Conservation (phyloP, 192 early-diverging fungal genomes). For the Phlyctochytrium planicorne region DNA sequence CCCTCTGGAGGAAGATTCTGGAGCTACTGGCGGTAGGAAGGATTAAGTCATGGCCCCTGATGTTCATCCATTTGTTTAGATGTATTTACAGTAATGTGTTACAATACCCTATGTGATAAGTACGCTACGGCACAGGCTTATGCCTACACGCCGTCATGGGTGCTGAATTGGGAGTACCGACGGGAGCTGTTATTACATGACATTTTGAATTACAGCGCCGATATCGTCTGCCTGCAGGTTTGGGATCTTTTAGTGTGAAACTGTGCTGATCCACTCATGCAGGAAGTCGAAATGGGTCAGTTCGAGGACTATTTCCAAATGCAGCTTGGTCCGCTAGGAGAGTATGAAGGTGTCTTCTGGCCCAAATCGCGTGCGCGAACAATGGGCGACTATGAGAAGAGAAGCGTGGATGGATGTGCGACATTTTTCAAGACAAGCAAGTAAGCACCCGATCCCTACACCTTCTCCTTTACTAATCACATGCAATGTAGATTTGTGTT, state of each 20-base stretch:
- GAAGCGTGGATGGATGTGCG: constrained; percentile 92
- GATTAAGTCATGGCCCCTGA: constrained; percentile 10
- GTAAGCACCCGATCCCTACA: constrained; percentile 41
- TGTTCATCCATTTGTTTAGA: constrained; percentile 58
- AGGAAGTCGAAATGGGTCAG: constrained; percentile 87
- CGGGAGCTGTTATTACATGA: constrained; percentile 85
- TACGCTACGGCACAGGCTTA: constrained; percentile 87
- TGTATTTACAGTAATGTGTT: constrained; percentile 84
- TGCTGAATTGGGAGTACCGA: constrained; percentile 89
- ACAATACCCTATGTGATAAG: constrained; percentile 89
- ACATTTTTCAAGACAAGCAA: constrained; percentile 87
- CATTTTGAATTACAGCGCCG: constrained; percentile 81
- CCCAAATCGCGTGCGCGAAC: constrained; percentile 93
- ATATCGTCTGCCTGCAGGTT: constrained; percentile 91
- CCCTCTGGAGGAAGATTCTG: constrained; percentile 68
- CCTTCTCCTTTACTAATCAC: constrained; percentile 9
- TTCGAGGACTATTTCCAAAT: constrained; percentile 87
- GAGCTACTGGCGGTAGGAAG: constrained; percentile 32
- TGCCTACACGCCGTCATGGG: constrained; percentile 95
- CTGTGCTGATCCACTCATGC: constrained; percentile 1
- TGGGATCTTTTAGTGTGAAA: background rate
- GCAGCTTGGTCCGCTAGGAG: constrained; percentile 64
- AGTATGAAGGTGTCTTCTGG: constrained; percentile 90
- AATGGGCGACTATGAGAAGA: constrained; percentile 86
- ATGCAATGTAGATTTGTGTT: constrained; percentile 64